Evolutionary conservation across 805 yeast species (phyloP).

Genomic region (Komagataella phaffii): DNA sequence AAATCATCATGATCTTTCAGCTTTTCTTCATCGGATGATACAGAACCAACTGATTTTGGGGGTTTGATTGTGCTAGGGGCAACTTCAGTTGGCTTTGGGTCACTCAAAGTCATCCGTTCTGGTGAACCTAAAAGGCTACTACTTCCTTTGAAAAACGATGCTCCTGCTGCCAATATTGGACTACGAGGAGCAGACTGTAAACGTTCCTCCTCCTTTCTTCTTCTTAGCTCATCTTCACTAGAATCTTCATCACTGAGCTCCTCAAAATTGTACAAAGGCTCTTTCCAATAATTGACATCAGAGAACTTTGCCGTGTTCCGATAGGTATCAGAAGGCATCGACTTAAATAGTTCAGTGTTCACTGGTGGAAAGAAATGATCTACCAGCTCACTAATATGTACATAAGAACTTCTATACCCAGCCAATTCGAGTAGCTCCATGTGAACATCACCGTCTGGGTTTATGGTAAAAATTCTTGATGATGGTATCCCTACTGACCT

Average conservation of each 20-base stretch:
- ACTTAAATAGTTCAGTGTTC: conserved; percentile 8
- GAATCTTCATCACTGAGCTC: conserved; percentile 42
- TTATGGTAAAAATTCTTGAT: conserved; percentile 88
- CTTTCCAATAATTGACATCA: conserved; percentile 90
- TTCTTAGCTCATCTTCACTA: conserved; percentile 12
- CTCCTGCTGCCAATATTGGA: background rate
- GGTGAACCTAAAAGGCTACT: background rate
- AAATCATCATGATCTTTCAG: background rate
- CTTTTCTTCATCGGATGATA: background rate
- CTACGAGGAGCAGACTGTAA: conserved; percentile 1
- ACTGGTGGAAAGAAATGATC: conserved; percentile 97
- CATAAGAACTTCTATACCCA: conserved; percentile 80
- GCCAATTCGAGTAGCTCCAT: conserved; percentile 92
- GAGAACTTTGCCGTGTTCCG: conserved; percentile 48
- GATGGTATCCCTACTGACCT: conserved; percentile 90
- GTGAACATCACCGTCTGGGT: conserved; percentile 93
- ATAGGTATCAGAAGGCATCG: conserved; percentile 8
- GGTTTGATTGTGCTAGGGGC: background rate
- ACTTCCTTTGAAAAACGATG: background rate
- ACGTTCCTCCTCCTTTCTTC: background rate
- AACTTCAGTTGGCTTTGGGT: background rate
- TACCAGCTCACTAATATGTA: conserved; percentile 83
- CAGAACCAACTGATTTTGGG: background rate
- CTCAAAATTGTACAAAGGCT: conserved; percentile 52
- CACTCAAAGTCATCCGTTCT: background rate